Evolutionary conservation across 2,329 filamentous ascomycete species (phyloP).

Genomic region (Aphanocladium album): DNA sequence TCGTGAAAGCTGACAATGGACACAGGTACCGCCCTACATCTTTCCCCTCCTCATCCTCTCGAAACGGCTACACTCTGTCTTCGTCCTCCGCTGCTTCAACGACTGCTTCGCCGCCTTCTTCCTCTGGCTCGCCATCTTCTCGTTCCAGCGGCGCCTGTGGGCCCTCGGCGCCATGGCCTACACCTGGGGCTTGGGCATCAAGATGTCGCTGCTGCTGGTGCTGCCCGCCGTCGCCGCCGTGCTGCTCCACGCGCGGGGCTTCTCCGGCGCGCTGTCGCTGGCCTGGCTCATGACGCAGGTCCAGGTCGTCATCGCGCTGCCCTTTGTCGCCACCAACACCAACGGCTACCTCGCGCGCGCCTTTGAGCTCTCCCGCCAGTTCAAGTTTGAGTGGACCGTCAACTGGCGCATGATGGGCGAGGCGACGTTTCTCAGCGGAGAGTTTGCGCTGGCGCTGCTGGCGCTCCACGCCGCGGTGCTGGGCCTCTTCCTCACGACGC

Average conservation of each 20-base stretch:
- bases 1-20: not conserved
- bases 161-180: constrained; percentile 67
- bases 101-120: constrained; percentile 84
- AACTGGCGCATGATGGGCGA: constrained; percentile 97
- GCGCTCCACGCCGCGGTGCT: constrained; percentile 62
- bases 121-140: constrained; percentile 75
- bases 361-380: constrained; percentile 86
- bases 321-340: constrained; percentile 64
- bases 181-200: constrained; percentile 78
- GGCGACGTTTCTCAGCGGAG: constrained; percentile 63
- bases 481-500: constrained; percentile 55
- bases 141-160: constrained; percentile 72
- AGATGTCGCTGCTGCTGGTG: constrained; percentile 85
- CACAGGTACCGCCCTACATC: constrained; percentile 75
- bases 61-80: constrained; percentile 91
- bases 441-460: constrained; percentile 65
- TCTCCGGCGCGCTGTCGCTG: constrained; percentile 59
- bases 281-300: constrained; percentile 68
- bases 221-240: constrained; percentile 76
- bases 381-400: constrained; percentile 97
- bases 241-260: constrained; percentile 67
- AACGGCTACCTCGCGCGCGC: constrained; percentile 72
- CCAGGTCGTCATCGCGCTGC: constrained; percentile 63
- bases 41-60: constrained; percentile 82
- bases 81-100: constrained; percentile 89